phyloP scores from a whole-genome alignment of 768 basidiomycete genomes.

The Thelephora ganbajun region DNA sequence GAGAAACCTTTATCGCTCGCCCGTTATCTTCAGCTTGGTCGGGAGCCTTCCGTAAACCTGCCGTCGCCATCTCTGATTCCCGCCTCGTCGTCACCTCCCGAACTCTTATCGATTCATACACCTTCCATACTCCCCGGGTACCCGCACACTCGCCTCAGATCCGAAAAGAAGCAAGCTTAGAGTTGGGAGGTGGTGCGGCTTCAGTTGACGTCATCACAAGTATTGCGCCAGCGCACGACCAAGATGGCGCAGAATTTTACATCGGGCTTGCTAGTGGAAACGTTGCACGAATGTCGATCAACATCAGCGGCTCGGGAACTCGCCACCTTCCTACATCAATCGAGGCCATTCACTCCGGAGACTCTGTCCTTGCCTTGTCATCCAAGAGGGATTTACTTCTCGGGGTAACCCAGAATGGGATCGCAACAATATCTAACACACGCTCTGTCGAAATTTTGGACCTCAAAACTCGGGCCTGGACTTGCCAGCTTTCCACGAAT shows the following conservation, averaged over 20 bases:
- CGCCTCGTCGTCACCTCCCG: slow-evolving; percentile 52
- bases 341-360: slow-evolving; percentile 20
- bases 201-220: slow-evolving; percentile 18
- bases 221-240: slow-evolving; percentile 14
- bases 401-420: slow-evolving; percentile 44
- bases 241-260: slow-evolving; percentile 15
- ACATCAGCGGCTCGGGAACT: slow-evolving; percentile 12
- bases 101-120: slow-evolving; percentile 40
- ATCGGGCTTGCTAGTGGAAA: slow-evolving; percentile 17
- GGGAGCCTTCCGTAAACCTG: slow-evolving; percentile 35
- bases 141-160: slow-evolving; percentile 10
- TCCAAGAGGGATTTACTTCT: slow-evolving; percentile 31
- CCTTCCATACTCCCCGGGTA: slow-evolving; percentile 20
- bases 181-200: slow-evolving; percentile 11
- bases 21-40: slow-evolving; percentile 49
- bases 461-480: slow-evolving; percentile 47
- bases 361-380: slow-evolving; percentile 43
- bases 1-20: slow-evolving; percentile 39
- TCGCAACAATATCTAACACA: slow-evolving; percentile 21
- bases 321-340: slow-evolving; percentile 6
- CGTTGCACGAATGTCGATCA: slow-evolving; percentile 25
- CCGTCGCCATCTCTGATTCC: slow-evolving; percentile 38
- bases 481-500: slow-evolving; percentile 37
- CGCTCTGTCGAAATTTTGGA: slow-evolving; percentile 21
- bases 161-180: slow-evolving; percentile 13